Base-by-base conservation (phyloP, 257 asterid species). In the Ocimum tenuiflorum region DNA sequence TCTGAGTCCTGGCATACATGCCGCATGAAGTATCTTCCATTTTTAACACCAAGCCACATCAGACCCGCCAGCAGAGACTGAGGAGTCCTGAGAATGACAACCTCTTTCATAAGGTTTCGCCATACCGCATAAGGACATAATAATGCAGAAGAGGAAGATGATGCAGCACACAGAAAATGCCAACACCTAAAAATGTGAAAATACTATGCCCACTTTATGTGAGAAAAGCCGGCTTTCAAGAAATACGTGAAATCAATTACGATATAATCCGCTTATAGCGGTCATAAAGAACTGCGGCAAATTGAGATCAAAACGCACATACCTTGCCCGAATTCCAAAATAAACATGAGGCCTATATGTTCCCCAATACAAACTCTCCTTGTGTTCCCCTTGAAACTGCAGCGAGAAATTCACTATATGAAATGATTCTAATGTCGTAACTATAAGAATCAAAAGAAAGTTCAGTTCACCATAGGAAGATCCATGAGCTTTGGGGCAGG, bases 301-400 rank as follows among this genome's bases (percentile, higher is more conserved):
- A 57, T 6, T 35, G 5, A 22, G 73, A 45, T 65, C 0, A 1
- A 54, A 22, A 61, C 45, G 7, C 59, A 18, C 50, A 48, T 77
- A 94, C 99, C 97, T 68, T 2, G 99, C 96, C 23, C 97, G 97
- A 72, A 94, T 69, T 33, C 97, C 99, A 51, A 90, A 88, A 73
- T 92, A 89, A 70, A 89, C 86, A 65, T 88, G 89, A 60, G 99
- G 99, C 79, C 99, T 79, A 65, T 94, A 94, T 2, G 97, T 94
- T 65, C 99, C 99, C 99, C 99, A 94, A 64, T 90, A 94, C 70
- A 90, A 83, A 78, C 95, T 85, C 86, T 90, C 99, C 80, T 60
- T 88, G 72, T 94, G 99, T 72, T 85, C 92, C 77, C 96, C 97
- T 78, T 87, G 86, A 84, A 92, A 92, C 97, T 87, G 84, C 78